These are phyloP conservation scores for Mucor mucedo DNA, from an alignment of 371 early-diverging fungal genomes.

Conservation along the genomic window DNA sequence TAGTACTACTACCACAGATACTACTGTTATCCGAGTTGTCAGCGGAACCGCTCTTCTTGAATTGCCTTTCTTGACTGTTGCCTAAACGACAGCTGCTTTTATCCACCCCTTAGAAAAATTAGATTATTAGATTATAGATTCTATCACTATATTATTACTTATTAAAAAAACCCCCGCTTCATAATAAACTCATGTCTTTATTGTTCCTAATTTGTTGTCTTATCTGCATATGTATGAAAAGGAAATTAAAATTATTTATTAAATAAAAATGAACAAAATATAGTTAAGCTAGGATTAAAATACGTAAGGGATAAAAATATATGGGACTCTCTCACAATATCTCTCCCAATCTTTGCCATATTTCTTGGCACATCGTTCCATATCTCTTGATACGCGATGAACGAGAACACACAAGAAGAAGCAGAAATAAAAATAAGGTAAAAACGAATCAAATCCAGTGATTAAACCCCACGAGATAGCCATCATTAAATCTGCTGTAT, in stretches of 20 bases:
- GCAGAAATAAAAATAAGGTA: constrained; percentile 86
- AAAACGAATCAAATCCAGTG: constrained; percentile 71
- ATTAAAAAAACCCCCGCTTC: constrained; percentile 3
- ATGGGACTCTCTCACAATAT: constrained; percentile 80
- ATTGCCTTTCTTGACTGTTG: constrained; percentile 18
- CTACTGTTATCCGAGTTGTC: not conserved
- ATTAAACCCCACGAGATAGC: constrained; percentile 82
- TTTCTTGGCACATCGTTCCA: constrained; percentile 79
- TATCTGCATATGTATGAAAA: not conserved
- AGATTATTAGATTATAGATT: constrained; percentile 9
- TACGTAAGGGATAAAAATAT: constrained; percentile 77
- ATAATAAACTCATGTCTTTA: constrained; percentile 1
- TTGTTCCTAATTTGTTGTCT: not conserved
- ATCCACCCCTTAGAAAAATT: constrained; percentile 1
- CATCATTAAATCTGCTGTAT: constrained; percentile 86
- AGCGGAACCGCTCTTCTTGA: constrained; percentile 9
- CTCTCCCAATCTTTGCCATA: constrained; percentile 88
- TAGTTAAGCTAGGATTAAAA: constrained; percentile 32
- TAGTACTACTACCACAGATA: not conserved
- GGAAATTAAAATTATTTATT: not conserved
- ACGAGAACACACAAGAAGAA: constrained; percentile 81
- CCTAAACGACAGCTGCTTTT: constrained; percentile 2
- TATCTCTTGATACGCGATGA: constrained; percentile 84
- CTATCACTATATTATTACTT: constrained; percentile 9
- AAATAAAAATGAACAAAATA: not conserved